phyloP scores from a whole-genome alignment of 306 rosid genomes.

The Lotus japonicus region DNA sequence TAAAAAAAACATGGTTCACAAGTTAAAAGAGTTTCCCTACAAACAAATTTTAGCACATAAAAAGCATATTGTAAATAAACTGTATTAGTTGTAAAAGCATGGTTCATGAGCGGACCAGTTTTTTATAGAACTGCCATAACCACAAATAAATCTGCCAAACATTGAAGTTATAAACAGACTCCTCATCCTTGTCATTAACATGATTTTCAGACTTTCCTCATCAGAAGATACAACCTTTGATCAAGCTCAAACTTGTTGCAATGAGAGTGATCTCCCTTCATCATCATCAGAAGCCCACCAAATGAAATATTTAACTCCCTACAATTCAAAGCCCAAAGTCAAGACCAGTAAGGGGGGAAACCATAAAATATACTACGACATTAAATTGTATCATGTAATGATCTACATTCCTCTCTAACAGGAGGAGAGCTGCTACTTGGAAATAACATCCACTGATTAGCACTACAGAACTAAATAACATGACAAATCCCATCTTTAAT shows the following conservation, averaged over 20 bases:
- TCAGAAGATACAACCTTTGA: conserved; percentile 58
- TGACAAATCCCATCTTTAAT: neutral
- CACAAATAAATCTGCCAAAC: too few relatives aligned
- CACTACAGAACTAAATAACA: neutral
- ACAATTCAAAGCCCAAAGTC: conserved; percentile 18
- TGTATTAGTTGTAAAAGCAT: too few relatives aligned
- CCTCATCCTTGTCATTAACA: conserved; percentile 24
- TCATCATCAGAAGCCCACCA: conserved; percentile 93
- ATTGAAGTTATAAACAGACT: neutral
- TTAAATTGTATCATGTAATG: conserved; percentile 4
- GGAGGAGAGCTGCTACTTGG: neutral
- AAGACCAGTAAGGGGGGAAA: neutral
- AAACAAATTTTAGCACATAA: too few relatives aligned
- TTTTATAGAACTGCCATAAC: too few relatives aligned
- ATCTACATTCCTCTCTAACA: conserved; percentile 6
- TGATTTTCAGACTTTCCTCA: conserved; percentile 72
- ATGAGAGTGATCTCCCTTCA: conserved; percentile 66
- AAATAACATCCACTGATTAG: neutral
- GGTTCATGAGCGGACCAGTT: too few relatives aligned
- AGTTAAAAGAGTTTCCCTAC: too few relatives aligned
- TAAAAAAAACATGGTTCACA: too few relatives aligned
- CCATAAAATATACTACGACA: neutral
- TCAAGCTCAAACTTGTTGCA: conserved; percentile 71
- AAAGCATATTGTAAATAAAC: too few relatives aligned
- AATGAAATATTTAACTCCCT: conserved; percentile 80